These are phyloP conservation scores for Syncephalastrum monosporum DNA, from an alignment of 371 early-diverging fungal species.

Conservation along the genomic window DNA sequence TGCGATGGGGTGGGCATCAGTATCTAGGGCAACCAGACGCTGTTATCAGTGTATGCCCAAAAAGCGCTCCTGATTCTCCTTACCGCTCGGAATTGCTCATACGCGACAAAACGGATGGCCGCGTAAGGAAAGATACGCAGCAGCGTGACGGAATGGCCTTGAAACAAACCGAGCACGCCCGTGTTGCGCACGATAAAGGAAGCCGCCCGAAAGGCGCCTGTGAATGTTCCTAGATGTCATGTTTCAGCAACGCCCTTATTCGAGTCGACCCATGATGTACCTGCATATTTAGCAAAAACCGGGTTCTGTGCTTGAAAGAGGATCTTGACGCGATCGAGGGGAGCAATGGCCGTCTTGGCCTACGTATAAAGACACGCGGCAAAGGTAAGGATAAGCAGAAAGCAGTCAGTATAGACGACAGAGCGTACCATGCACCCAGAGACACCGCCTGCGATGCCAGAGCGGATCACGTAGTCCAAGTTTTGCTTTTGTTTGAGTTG, in stretches of 20 bases:
- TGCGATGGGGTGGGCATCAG: slow-evolving; percentile 67
- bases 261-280: slow-evolving; percentile 27
- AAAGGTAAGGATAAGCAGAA: slow-evolving; percentile 16
- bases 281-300: slow-evolving; percentile 76
- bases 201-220: slow-evolving; percentile 81
- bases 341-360: slow-evolving; percentile 92
- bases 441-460: slow-evolving; percentile 48
- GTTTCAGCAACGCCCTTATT: too few species aligned
- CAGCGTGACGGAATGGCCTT: slow-evolving; percentile 94
- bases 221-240: slow-evolving; percentile 60
- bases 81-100: slow-evolving; percentile 81
- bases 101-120: slow-evolving; percentile 92
- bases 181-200: slow-evolving; percentile 63
- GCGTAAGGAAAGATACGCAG: slow-evolving; percentile 94
- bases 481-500: slow-evolving; percentile 24
- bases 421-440: slow-evolving; percentile 49
- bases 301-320: slow-evolving; percentile 93
- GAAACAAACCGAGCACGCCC: slow-evolving; percentile 84
- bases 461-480: slow-evolving; percentile 39
- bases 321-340: slow-evolving; percentile 96
- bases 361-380: slow-evolving; percentile 4
- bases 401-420: slow-evolving; percentile 17
- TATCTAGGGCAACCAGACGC: slow-evolving; percentile 24
- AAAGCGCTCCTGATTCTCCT: neutral
- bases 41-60: neutral